Base-by-base conservation (phyloP, 148 eudicot species). In the Fallopia convolvulus region DNA sequence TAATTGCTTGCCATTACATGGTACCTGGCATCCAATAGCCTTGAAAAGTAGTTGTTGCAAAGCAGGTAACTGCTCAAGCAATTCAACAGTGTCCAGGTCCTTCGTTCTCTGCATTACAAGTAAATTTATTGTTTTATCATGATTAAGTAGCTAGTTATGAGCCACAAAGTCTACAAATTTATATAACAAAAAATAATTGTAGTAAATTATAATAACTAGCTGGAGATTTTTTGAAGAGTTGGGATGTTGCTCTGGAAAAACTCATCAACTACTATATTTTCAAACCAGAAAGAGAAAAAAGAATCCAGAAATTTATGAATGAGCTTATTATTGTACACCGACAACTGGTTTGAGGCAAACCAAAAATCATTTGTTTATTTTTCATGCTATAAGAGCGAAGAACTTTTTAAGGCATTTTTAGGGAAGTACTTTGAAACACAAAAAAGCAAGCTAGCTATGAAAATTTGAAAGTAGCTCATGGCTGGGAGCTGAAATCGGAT, bases 1-100 rank as follows among this genome's bases (percentile, higher is more conserved):
- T 68, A 33, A 5, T 11, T 68, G 72, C 44, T 68, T 68, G 42
- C 9, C 42, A 33, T 68, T 17, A 68, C 10, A 39, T 44, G 17
- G 14, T 80, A 95, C 99, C 99, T 95, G 99, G 86, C 99, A 95
- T 83, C 87, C 90, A 83, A 92, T 72, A 82, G 88, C 87, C 44
- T 97, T 90, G 81, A 80, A 86, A 30, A 93, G 89, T 77, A 93
- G 93, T 80, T 93, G 94, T 77, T 95, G 99, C 83, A 95, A 78
- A 61, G 97, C 89, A 78, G 97, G 99, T 76, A 95, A 80, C 55
- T 95, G 99, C 76, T 88, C 91, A 55, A 95, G 93, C 88, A 95
- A 88, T 30, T 91, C 97, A 66, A 86, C 82, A 48, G 96, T 90
- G 77, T 92, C 97, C 70, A 95, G 82, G 82, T 95, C 99, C 83